Conservation (phyloP, 768 basidiomycete genomes). For the Pulveroboletus sp. region DNA sequence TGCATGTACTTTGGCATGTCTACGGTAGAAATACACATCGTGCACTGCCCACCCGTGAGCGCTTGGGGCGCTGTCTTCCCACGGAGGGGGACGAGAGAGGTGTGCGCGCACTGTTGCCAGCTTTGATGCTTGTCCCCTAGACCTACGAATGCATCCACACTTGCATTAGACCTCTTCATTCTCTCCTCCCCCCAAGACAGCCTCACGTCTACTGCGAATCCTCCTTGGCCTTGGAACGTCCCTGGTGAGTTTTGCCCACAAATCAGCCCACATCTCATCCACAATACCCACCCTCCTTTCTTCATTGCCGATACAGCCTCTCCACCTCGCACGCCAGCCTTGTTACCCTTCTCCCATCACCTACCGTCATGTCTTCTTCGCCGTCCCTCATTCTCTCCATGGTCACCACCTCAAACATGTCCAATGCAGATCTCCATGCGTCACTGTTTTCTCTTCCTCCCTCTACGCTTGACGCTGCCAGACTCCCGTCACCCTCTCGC, state of each 20-base stretch:
- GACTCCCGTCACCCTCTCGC: conserved; percentile 14
- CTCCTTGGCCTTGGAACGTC: conserved; percentile 1
- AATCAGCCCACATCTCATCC: conserved; percentile 7
- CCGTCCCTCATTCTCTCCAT: conserved; percentile 10
- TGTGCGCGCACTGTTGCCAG: background rate
- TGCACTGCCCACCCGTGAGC: conserved; percentile 8
- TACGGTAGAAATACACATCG: background rate
- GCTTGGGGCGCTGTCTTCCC: conserved; percentile 16
- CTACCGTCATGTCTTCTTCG: conserved; percentile 11
- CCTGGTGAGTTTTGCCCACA: background rate
- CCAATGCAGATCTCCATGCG: conserved; percentile 11
- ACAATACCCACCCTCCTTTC: background rate
- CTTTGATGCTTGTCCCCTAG: conserved; percentile 23
- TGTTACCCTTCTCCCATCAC: background rate
- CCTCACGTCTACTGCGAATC: conserved; percentile 2
- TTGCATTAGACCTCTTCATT: conserved; percentile 13
- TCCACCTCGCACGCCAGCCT: conserved; percentile 8
- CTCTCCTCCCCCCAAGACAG: conserved; percentile 9
- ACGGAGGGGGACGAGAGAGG: conserved; percentile 14
- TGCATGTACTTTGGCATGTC: background rate
- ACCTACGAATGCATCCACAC: conserved; percentile 29
- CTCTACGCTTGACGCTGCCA: conserved; percentile 12
- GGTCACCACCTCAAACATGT: conserved; percentile 9
- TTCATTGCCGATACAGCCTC: background rate
- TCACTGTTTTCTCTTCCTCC: conserved; percentile 6